Base-by-base conservation (phyloP, 2,329 filamentous ascomycete genomes). In the Harringtonia aguacate region DNA sequence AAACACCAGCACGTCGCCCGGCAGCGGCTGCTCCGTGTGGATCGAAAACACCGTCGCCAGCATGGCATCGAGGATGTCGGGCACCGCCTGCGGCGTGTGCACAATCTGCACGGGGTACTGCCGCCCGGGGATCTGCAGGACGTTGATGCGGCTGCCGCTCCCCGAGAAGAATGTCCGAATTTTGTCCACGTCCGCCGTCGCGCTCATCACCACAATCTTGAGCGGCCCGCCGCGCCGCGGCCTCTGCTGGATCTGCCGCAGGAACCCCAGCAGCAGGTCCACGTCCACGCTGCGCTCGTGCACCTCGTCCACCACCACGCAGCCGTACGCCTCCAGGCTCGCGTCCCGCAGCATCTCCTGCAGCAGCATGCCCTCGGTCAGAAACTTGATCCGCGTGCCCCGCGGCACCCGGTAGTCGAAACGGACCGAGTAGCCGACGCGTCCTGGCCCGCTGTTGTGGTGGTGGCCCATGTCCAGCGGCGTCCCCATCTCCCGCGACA, bases 201-300 rank as follows among this genome's bases (percentile, higher is more conserved):
- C 92, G 71, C 89, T 95, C 92, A 98, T 98, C 57, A 97, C 77
- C 29, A 95, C 77, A 4, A 97, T 79, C 60, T 95, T 97, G 45
- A 98, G 66, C 1, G 84, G 81, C 27, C 83, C 67, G 6, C 84
- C 84, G 8, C 81, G 79, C 5, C 84, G 34, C 14, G 33, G 35
- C n/a, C 18, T 39, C 18, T 27, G 7, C 36, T 47, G 66, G 38
- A 97, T 75, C 48, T 84, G 82, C 57, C 86, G 86, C 49, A 98
- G 59, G 51, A 98, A 97, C 0, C 92, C 92, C 22, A 94, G 70
- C 10, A 95, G 72, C 22, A 98, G 65, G 64, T 98, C 92, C 8
- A 95, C 90, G 58, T 97, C 94, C 20, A 97, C 77, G 52, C 89
- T 94, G 53, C 92, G 75, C 66, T 98, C 92, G 66, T 98, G 92